Evolutionary conservation across 208 protist species (phyloP), one percentile per base, ranked within the genome.

Genomic region (Trypanosoma melophagium): DNA sequence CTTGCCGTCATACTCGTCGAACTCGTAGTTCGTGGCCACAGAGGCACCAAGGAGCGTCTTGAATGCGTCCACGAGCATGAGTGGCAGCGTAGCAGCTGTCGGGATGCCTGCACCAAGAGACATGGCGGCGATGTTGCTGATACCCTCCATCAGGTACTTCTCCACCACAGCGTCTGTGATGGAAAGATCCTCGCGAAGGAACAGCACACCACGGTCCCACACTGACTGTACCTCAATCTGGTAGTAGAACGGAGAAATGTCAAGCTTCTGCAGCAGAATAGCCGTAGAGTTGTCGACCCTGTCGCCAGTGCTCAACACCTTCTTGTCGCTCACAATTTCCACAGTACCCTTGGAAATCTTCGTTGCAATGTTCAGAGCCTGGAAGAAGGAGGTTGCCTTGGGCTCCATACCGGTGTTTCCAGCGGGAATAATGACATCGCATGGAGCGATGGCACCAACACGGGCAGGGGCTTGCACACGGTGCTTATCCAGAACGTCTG

Each of bases 241-340:
- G 85, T 99, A 99, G 73, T 79, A 94, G 96, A 99, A 99, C 56
- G 99, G 99, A 71, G 94, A 97, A 71, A 99, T 99, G 88, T 97
- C 94, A 10, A 99, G 84, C 93, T 98, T 99, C 74, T 96, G 82
- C 38, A 99, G 87, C 12, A 99, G 92, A 47, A 92, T 84, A 13
- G 98, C 98, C 71, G 99, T 97, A 38, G 98, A 99, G 64, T 95
- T 84, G 57, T 96, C 94, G 66, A 99, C 98, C 80, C 97, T 97
- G 40, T 98, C 90, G 75, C 98, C 98, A 31, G 66, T 61, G 66
- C 77, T 96, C 77, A 99, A 87, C 40, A 99, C 80, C 67, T 96
- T 89, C 66, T 99, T 96, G 63, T 98, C 95, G 56, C 68, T 87
- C 72, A 99, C 86, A 84, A 99, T 99, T 83, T 99, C 98, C 60